Evolutionary conservation across 805 yeast species (phyloP), one percentile per base, ranked within the genome.

Genomic region (Jamesozyma lodderae): DNA sequence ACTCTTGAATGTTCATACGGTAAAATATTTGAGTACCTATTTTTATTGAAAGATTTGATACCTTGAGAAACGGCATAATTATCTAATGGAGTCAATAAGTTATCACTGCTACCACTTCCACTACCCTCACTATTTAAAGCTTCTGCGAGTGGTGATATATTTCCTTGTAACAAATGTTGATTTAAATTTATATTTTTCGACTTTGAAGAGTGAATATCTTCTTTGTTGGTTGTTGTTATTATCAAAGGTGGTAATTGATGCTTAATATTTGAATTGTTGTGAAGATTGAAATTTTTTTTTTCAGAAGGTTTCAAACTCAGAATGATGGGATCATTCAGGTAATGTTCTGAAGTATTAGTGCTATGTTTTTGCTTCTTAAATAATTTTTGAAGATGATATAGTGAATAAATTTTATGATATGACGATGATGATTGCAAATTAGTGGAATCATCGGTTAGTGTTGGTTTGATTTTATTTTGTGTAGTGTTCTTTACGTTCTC

Each of bases 1-100:
- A 88, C 95, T 41, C 95, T 68, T 11, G 94, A 74, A 52, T 84
- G 90, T 52, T 83, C 94, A 59, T 75, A 87, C 4, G 94, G 87
- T 48, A 82, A 73, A 34, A 87, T 83, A 58, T 88, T 92, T 46
- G 83, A 79, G 66, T 87, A 87, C 45, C 96, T 64, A 59, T 87
- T 86, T 55, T 86, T 86, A 38, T 72, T 62, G 28, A 88, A 86
- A 17, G 77, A 72, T 55, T 82, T 90, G 28, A 86, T 75, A 1
- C 94, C 95, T 14, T 81, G 70, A 17, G 80, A 70, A 31, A 83
- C 70, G 35, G 51, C 55, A 35, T 59, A 59, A 36, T 47, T 43
- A 38, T 55, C 55, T 45, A 54, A 44, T 7, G 61, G 62, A 3
- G 62, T 57, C 26, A 49, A 16, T 17, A 55, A 28, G 2, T 42